Evolutionary conservation across 352 stramenopile genomes (phyloP).

Genomic region (Bremia lactucae): DNA sequence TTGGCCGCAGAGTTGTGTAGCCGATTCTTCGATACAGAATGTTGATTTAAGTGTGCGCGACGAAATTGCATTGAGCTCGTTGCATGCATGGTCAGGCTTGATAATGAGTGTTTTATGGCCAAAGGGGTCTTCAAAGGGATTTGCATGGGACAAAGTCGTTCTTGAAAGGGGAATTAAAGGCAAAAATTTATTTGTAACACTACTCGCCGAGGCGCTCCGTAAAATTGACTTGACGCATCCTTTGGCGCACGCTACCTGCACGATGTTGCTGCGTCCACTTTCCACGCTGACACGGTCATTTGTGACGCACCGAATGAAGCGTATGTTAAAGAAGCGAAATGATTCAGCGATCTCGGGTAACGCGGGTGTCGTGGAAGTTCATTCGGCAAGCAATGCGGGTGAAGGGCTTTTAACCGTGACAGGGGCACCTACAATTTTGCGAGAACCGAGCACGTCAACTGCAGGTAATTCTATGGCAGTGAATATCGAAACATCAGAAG

Average conservation of each 20-base stretch:
- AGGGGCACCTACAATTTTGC: not conserved
- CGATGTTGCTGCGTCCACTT: constrained; percentile 71
- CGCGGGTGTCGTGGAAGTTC: not conserved
- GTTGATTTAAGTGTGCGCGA: constrained; percentile 43
- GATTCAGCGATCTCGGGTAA: constrained; percentile 1
- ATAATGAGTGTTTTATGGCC: constrained; percentile 86
- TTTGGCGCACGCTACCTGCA: constrained; percentile 59
- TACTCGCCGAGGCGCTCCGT: constrained; percentile 63
- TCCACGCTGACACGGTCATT: constrained; percentile 73
- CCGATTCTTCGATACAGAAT: constrained; percentile 1
- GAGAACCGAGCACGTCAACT: not conserved
- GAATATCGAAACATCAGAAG: constrained; percentile 3
- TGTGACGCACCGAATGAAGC: constrained; percentile 59
- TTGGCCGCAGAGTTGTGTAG: constrained; percentile 30
- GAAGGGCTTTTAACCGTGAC: not conserved
- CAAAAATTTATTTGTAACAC: constrained; percentile 67
- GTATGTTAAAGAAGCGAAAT: constrained; percentile 52
- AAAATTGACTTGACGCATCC: constrained; percentile 73
- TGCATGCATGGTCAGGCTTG: constrained; percentile 75
- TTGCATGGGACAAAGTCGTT: constrained; percentile 76
- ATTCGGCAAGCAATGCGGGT: not conserved
- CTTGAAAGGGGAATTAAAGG: constrained; percentile 49
- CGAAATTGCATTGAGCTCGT: constrained; percentile 53
- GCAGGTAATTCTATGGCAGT: not conserved
- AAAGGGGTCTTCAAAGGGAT: constrained; percentile 58